These are phyloP conservation scores for Phyllostachys edulis DNA, from an alignment of 176 grass and related monocot species.

Conservation along the genomic window DNA sequence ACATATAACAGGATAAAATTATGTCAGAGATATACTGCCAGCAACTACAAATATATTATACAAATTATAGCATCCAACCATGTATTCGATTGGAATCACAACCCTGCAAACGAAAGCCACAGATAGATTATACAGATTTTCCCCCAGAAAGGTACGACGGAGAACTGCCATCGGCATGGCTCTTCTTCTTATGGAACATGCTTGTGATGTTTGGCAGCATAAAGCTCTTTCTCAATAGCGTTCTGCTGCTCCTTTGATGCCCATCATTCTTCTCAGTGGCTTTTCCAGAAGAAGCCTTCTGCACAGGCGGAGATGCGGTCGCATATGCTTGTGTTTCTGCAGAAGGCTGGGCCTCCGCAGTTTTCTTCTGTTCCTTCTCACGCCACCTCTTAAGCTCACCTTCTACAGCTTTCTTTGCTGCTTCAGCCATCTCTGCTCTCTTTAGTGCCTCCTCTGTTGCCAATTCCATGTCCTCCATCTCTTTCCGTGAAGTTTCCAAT, in stretches of 20 bases:
- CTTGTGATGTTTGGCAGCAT: conserved; percentile 60
- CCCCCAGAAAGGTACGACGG: conserved; percentile 56
- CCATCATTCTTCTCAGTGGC: conserved; percentile 51
- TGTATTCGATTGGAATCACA: conserved; percentile 29
- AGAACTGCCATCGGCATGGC: conserved; percentile 48
- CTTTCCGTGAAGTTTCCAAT: conserved; percentile 68
- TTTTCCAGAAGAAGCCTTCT: conserved; percentile 39
- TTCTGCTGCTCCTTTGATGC: conserved; percentile 40
- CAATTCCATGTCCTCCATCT: conserved; percentile 90
- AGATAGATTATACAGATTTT: conserved; percentile 55
- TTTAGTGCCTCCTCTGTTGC: conserved; percentile 86
- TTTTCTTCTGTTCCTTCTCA: conserved; percentile 75
- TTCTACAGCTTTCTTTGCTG: conserved; percentile 90
- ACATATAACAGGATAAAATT: conserved; percentile 3
- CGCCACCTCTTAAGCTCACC: conserved; percentile 86
- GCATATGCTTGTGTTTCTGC: conserved; percentile 44
- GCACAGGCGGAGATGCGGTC: conserved; percentile 32
- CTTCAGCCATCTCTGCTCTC: conserved; percentile 90
- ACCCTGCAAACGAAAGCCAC: conserved; percentile 7
- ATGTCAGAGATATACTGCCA: conserved; percentile 26
- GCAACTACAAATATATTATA: conserved; percentile 34
- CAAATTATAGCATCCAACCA: conserved; percentile 24
- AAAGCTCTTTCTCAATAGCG: conserved; percentile 59
- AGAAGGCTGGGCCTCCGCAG: conserved; percentile 53
- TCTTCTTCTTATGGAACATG: conserved; percentile 84